These are phyloP conservation scores for Ensete glaucum DNA, from an alignment of 176 grass and related monocot genomes.

Conservation along the genomic window DNA sequence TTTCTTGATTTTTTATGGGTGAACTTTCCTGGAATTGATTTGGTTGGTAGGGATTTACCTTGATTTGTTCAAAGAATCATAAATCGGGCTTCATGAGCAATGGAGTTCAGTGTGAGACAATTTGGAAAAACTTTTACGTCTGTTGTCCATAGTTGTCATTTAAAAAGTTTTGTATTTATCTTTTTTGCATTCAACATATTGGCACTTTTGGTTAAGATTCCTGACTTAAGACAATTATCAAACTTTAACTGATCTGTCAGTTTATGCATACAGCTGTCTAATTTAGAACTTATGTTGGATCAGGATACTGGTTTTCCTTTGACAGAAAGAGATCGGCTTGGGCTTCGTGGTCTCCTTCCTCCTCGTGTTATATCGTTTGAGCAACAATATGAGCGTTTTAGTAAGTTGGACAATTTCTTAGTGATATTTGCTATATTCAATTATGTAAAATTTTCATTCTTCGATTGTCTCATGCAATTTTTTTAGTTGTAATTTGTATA, in stretches of 20 bases:
- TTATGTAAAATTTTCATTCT: background rate
- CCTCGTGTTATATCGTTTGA: constrained; percentile 95
- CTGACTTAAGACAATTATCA: background rate
- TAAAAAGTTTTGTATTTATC: background rate
- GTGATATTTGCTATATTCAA: background rate
- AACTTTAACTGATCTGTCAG: background rate
- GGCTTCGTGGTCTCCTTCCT: constrained; percentile 85
- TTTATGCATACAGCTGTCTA: background rate
- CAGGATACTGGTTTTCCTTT: constrained; percentile 95
- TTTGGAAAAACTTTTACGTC: no score
- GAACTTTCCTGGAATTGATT: no score
- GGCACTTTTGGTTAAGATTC: background rate
- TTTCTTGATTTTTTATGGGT: no score
- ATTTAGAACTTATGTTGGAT: constrained; percentile 15
- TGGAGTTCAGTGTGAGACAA: no score
- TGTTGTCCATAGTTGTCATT: background rate
- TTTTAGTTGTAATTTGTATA: background rate
- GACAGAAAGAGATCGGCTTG: constrained; percentile 91
- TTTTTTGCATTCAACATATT: background rate
- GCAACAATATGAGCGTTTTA: constrained; percentile 93
- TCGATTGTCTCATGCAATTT: no score
- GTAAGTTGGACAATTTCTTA: constrained; percentile 36
- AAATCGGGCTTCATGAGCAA: no score
- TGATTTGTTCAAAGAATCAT: no score
- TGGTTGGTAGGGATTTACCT: no score